phyloP scores from a whole-genome alignment of 306 rosid genomes.

The Quercus variabilis region DNA sequence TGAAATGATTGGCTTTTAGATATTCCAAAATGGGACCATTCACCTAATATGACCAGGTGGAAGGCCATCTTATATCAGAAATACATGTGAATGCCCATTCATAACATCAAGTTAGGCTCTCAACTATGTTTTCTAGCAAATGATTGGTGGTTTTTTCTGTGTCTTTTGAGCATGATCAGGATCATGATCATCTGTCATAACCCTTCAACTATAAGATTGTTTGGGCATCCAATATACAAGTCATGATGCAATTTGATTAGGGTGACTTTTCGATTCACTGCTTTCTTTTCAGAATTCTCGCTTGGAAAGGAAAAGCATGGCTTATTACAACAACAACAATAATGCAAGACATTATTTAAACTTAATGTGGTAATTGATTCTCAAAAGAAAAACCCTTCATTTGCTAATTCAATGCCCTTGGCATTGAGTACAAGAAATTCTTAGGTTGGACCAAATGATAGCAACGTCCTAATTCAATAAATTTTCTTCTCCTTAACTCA shows the following conservation, averaged over 20 bases:
- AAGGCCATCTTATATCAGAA: background rate
- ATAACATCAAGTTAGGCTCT: background rate
- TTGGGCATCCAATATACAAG: conserved; percentile 1
- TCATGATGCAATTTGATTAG: background rate
- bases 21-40: conserved; percentile 1
- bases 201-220: background rate
- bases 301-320: background rate
- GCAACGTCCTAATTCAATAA: background rate
- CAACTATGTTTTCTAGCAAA: background rate
- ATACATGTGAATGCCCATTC: background rate
- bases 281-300: background rate
- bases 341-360: background rate
- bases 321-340: background rate
- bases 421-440: background rate
- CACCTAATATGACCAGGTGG: background rate
- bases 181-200: background rate
- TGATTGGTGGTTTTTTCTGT: background rate
- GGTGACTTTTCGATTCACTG: background rate
- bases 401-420: background rate
- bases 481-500: too few species aligned
- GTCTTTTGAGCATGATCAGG: background rate
- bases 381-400: background rate
- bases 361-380: background rate
- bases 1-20: background rate
- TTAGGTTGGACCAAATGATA: background rate